These are phyloP conservation scores for Citrullus amarus DNA, from an alignment of 306 rosid genomes.

Conservation along the genomic window DNA sequence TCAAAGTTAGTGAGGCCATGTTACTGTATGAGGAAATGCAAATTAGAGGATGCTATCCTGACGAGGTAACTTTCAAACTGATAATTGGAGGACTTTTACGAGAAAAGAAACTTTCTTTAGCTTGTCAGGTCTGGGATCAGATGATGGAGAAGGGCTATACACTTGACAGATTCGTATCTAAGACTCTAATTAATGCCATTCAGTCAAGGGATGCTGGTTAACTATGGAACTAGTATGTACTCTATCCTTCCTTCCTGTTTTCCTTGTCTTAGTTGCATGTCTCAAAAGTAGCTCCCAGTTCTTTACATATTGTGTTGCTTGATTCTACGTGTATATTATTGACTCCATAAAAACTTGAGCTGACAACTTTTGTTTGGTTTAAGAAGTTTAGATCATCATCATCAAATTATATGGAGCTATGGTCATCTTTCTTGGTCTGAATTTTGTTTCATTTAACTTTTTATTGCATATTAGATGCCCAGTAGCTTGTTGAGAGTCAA, in stretches of 20 bases:
- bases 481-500: background rate
- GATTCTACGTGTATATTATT: background rate
- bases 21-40: conserved; percentile 72
- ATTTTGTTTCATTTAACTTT: background rate
- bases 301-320: background rate
- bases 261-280: background rate
- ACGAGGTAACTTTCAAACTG: conserved; percentile 76
- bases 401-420: background rate
- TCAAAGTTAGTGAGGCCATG: conserved; percentile 51
- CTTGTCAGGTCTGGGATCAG: conserved; percentile 82
- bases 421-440: background rate
- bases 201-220: conserved; percentile 32
- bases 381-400: background rate
- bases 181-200: conserved; percentile 51
- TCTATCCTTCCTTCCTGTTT: conserved; percentile 10
- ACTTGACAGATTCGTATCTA: conserved; percentile 48
- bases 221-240: conserved; percentile 16
- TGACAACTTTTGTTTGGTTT: background rate
- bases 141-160: conserved; percentile 96
- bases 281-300: background rate
- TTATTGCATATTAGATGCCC: background rate
- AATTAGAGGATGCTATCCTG: conserved; percentile 41
- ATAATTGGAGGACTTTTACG: conserved; percentile 67
- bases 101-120: conserved; percentile 42
- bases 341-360: background rate